Evolutionary conservation across 148 eudicot genomes (phyloP), one percentile per base, ranked within the genome.

Genomic region (Rhododendron ovatum): DNA sequence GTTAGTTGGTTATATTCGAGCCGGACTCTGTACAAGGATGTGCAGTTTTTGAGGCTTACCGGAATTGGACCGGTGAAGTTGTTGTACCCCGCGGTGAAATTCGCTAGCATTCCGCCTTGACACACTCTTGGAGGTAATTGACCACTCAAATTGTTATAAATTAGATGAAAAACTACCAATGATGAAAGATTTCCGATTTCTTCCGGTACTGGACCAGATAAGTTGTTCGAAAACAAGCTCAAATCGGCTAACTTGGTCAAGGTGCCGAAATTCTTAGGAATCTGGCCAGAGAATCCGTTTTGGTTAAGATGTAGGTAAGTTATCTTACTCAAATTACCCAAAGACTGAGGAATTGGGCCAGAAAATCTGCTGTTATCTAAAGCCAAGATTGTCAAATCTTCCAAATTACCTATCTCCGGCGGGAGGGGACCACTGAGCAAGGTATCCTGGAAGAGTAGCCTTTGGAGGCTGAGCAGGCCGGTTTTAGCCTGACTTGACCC

Each of bases 21-120:
- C 84, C 84, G 73, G 67, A 82, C 84, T 82, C 84, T 82, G 48
- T 5, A 82, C 11, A 82, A 82, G 0, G 71, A 55, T 9, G 71
- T 17, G 71, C 84, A 82, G 73, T 82, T 82, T 82, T 55, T 82
- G 0, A 82, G 84, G 73, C 84, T 82, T 20, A 3, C 24, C 4
- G 84, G 84, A 15, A 82, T 57, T 3, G 69, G 71, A 37, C 84
- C 84, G 1, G 45, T 55, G 48, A 82, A 82, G 37, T 30, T 30
- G 3, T 82, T 82, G 47, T 55, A 33, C 15, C 71, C 84, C 12
- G 84, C 71, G 8, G 45, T 82, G 47, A 82, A 82, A 55, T 82
- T 82, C 84, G 7, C 17, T 4, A 82, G 84, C 8, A 10, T 33
- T 30, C 39, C 17, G 5, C 71, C 71, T 55, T 8, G 26, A 57